Percentiles rank a stretch among this genome's conserved stretches.
These are phyloP conservation scores for Geranium rotundifolium DNA, from an alignment of 345 rosid genomes.

Conservation along the genomic window DNA sequence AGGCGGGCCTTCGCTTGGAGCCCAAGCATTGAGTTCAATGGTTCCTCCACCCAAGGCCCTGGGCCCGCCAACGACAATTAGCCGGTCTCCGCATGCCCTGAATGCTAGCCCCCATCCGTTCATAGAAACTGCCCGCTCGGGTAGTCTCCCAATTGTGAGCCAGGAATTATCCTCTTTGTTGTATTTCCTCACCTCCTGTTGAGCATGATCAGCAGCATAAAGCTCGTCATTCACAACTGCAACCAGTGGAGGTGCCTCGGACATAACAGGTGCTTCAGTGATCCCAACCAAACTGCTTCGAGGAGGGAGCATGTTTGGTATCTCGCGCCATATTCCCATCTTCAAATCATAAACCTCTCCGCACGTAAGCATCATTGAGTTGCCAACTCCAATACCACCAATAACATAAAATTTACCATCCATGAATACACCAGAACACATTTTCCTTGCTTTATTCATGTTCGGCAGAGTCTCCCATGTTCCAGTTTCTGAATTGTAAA, in stretches of 20 bases:
- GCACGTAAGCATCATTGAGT: conserved; percentile 26
- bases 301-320: conserved; percentile 53
- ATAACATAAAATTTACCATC: conserved; percentile 70
- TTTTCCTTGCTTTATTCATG: conserved; percentile 58
- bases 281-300: conserved; percentile 14
- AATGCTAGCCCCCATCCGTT: conserved; percentile 90
- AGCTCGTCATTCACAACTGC: conserved; percentile 67
- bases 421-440: conserved; percentile 75
- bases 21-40: conserved; percentile 71
- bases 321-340: conserved; percentile 43
- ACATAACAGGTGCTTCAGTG: conserved; percentile 16
- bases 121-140: conserved; percentile 41
- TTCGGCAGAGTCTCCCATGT: conserved; percentile 45
- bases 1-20: conserved; percentile 42
- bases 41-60: conserved; percentile 31
- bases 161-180: conserved; percentile 41
- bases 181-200: conserved; percentile 41
- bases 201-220: conserved; percentile 60
- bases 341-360: conserved; percentile 63
- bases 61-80: conserved; percentile 57
- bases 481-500: conserved; percentile 50
- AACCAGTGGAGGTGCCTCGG: conserved; percentile 67
- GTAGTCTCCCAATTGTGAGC: conserved; percentile 44
- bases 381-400: conserved; percentile 53
- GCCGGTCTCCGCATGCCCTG: conserved; percentile 56